phyloP scores from a whole-genome alignment of 2,329 filamentous ascomycete species.

The Plectosphaerella cucumerina region DNA sequence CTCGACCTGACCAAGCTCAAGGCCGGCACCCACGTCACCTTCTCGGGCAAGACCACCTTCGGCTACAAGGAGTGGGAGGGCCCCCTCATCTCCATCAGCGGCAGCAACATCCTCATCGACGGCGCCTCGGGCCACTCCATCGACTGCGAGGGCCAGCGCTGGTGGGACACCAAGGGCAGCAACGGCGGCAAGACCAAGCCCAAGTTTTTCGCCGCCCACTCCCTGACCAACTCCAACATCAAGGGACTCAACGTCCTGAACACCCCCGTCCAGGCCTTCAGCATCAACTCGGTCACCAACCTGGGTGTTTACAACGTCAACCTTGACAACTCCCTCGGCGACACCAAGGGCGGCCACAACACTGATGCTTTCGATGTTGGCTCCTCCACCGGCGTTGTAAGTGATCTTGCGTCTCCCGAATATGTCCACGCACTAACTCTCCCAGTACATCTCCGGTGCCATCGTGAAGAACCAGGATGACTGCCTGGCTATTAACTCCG shows the following conservation, averaged over 20 bases:
- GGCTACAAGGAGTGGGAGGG: conserved; percentile 63
- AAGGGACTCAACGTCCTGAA: conserved; percentile 34
- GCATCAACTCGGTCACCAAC: conserved; percentile 29
- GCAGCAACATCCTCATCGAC: conserved; percentile 48
- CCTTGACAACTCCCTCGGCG: conserved; percentile 34
- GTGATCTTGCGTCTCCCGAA: too few species aligned
- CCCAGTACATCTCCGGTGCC: conserved; percentile 41
- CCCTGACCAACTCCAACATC: conserved; percentile 29
- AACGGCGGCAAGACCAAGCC: conserved; percentile 62
- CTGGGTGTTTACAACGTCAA: conserved; percentile 28
- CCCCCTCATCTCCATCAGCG: conserved; percentile 58
- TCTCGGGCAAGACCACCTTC: conserved; percentile 63
- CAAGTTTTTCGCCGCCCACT: conserved; percentile 52
- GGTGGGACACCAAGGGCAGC: conserved; percentile 58
- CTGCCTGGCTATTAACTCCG: conserved; percentile 55
- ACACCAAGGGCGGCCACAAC: conserved; percentile 38
- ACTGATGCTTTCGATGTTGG: conserved; percentile 58
- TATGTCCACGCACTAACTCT: too few species aligned
- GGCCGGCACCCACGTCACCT: conserved; percentile 50
- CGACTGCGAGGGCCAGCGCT: conserved; percentile 51
- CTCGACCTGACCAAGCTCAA: conserved; percentile 53
- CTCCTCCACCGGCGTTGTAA: conserved; percentile 34
- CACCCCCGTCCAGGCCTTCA: conserved; percentile 37
- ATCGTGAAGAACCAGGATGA: conserved; percentile 59
- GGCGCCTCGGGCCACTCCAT: conserved; percentile 48